A percentile compares a stretch with the other conserved stretches of the same genome.
phyloP scores from a whole-genome alignment of 371 early-diverging fungal species.

The Saksenaea vasiformis region DNA sequence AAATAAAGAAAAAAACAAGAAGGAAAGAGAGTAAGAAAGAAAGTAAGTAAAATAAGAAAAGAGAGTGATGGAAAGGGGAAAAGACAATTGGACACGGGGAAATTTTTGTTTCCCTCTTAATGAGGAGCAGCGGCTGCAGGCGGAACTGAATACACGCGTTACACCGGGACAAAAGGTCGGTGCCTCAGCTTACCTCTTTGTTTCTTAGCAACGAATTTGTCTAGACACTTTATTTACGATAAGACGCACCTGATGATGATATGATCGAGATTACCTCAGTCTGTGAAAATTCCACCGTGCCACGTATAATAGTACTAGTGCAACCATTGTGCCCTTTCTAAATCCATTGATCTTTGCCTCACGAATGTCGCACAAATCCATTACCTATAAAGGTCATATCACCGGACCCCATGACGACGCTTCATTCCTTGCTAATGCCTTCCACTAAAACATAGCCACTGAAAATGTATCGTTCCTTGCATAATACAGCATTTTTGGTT shows the following conservation, averaged over 20 bases:
- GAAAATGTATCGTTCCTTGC: not conserved
- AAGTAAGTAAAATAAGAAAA: too few relatives aligned
- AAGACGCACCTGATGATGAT: not conserved
- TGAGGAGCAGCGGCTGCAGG: not conserved
- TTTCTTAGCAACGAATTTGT: too few relatives aligned
- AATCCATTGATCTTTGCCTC: not conserved
- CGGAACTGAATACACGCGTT: not conserved
- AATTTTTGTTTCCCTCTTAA: not conserved
- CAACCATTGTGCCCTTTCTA: not conserved
- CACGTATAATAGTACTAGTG: not conserved
- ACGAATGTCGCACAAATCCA: not conserved
- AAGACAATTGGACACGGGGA: slow-evolving; percentile 1
- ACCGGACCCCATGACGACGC: not conserved
- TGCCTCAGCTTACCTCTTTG: not conserved
- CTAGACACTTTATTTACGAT: not conserved
- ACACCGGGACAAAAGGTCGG: slow-evolving; percentile 1
- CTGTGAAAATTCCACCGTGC: not conserved
- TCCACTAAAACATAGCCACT: not conserved
- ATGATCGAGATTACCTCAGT: not conserved
- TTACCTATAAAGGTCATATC: not conserved
- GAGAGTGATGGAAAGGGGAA: not conserved
- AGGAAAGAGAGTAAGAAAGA: too few relatives aligned
- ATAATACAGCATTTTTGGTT: not conserved
- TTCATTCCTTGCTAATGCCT: not conserved
- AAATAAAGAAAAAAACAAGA: not conserved